Conservation (phyloP, 805 yeast species). For the Zygosaccharomyces kombuchaensis region DNA sequence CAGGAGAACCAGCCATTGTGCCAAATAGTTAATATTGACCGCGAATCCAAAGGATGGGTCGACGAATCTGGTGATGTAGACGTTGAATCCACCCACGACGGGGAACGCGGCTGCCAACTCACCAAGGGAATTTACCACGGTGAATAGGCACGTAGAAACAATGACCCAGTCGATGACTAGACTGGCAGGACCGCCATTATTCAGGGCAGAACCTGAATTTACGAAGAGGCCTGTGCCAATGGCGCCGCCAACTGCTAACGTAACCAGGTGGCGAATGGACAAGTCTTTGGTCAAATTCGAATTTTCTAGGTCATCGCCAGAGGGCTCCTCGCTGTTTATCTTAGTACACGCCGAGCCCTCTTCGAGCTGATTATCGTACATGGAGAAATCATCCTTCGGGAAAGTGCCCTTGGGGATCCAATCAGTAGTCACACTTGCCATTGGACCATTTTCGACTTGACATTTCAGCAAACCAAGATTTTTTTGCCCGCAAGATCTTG, state of each 20-base stretch:
- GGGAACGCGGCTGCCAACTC: constrained; percentile 53
- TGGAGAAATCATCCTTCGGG: background rate
- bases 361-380: background rate
- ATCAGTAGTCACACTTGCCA: background rate
- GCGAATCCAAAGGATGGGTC: constrained; percentile 57
- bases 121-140: constrained; percentile 52
- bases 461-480: background rate
- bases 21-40: constrained; percentile 48
- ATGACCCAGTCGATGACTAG: constrained; percentile 52
- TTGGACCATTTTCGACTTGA: background rate
- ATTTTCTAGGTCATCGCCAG: constrained; percentile 16
- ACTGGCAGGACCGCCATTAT: constrained; percentile 53
- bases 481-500: background rate
- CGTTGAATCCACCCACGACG: constrained; percentile 49
- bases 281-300: constrained; percentile 23
- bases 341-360: background rate
- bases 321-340: background rate
- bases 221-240: constrained; percentile 68
- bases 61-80: constrained; percentile 47
- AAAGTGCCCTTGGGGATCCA: background rate
- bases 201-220: constrained; percentile 58
- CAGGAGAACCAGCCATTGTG: constrained; percentile 53
- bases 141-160: constrained; percentile 54
- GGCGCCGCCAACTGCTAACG: constrained; percentile 65
- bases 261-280: constrained; percentile 47